Evolutionary conservation across 306 rosid species (phyloP).

Genomic region (Hippophae gyantsensis): DNA sequence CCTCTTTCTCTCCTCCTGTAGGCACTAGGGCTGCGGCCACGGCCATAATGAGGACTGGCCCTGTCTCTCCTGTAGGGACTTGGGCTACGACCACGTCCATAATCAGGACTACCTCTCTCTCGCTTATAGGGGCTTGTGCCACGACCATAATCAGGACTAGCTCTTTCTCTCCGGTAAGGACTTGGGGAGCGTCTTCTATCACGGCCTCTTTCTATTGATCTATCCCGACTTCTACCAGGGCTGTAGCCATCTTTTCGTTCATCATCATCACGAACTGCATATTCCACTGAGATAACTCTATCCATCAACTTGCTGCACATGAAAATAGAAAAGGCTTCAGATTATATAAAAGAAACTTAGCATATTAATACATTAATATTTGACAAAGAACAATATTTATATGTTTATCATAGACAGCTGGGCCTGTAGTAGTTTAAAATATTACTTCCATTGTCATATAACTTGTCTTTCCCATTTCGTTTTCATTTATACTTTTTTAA

Average conservation of each 20-base stretch:
- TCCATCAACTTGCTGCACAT: slow-evolving; percentile 71
- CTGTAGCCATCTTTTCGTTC: slow-evolving; percentile 57
- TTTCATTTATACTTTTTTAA: too few relatives aligned
- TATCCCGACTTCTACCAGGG: slow-evolving; percentile 62
- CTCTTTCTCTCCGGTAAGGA: slow-evolving; percentile 66
- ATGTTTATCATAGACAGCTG: too few relatives aligned
- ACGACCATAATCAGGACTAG: slow-evolving; percentile 74
- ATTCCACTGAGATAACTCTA: slow-evolving; percentile 72
- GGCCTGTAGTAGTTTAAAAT: too few relatives aligned
- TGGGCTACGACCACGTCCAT: slow-evolving; percentile 47
- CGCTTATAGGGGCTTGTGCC: slow-evolving; percentile 58
- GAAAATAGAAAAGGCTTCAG: slow-evolving; percentile 8
- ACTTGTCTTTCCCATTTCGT: too few relatives aligned
- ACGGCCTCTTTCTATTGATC: slow-evolving; percentile 52
- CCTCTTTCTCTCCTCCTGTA: too few relatives aligned
- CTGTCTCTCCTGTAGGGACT: slow-evolving; percentile 55
- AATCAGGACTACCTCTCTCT: slow-evolving; percentile 59
- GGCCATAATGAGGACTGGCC: slow-evolving; percentile 26
- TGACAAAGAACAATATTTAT: too few relatives aligned
- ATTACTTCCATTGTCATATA: too few relatives aligned
- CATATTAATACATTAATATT: too few relatives aligned
- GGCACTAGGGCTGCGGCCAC: too few relatives aligned
- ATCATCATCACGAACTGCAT: slow-evolving; percentile 75
- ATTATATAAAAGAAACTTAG: too few relatives aligned
- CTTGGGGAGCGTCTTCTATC: slow-evolving; percentile 68